These are phyloP conservation scores for Aeminium ludgeri DNA, from an alignment of 495 filamentous ascomycete genomes.

Conservation along the genomic window DNA sequence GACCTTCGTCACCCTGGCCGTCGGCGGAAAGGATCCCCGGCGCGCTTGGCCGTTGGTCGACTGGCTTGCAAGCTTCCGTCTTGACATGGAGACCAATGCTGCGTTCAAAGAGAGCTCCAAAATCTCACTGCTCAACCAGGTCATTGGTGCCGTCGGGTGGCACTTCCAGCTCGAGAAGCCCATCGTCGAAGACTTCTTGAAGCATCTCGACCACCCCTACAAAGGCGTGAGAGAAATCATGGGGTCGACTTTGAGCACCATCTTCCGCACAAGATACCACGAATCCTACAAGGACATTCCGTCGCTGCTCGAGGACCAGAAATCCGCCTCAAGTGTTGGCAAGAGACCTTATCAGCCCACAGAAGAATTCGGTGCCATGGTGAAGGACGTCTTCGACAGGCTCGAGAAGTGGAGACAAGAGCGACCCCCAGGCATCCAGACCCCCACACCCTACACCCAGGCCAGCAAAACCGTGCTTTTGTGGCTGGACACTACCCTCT, in stretches of 20 bases:
- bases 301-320: conserved; percentile 60
- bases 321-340: conserved; percentile 63
- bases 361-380: conserved; percentile 52
- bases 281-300: conserved; percentile 73
- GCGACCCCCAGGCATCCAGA: conserved; percentile 76
- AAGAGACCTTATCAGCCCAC: conserved; percentile 65
- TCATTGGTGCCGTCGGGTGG: conserved; percentile 80
- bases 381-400: conserved; percentile 59
- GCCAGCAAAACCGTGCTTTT: conserved; percentile 90
- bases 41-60: conserved; percentile 73
- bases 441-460: conserved; percentile 83
- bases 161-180: conserved; percentile 86
- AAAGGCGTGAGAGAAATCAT: conserved; percentile 93
- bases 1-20: conserved; percentile 73
- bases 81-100: conserved; percentile 90
- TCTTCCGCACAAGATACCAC: conserved; percentile 79
- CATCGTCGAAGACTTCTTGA: conserved; percentile 73
- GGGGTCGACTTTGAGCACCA: conserved; percentile 69
- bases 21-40: conserved; percentile 72
- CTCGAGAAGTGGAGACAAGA: conserved; percentile 79
- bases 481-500: conserved; percentile 85
- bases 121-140: conserved; percentile 77
- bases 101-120: conserved; percentile 99
- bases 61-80: conserved; percentile 64
- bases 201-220: conserved; percentile 91